Base-by-base conservation (phyloP, 2,329 filamentous ascomycete species). In the Chrysosporium keratinophilum region DNA sequence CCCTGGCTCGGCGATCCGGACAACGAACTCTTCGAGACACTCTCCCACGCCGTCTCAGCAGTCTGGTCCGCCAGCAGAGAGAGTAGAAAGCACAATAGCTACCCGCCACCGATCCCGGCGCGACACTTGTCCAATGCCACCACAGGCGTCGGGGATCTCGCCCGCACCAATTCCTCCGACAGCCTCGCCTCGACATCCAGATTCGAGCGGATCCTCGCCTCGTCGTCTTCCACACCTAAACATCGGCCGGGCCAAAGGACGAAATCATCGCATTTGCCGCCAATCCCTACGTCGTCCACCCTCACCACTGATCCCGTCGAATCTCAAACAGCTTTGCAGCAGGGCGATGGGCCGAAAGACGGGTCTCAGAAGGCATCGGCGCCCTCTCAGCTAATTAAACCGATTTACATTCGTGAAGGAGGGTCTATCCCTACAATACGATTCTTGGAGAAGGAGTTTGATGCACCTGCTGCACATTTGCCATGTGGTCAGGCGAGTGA, bases 401-500 rank as follows among this genome's bases (percentile, higher is more conserved):
- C 90, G 0, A 76, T 98, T 2, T 97, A 95, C 67, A 98, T 98
- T 61, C 81, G 93, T 9, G 93, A 98, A 70, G 93, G 93, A 11
- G 93, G 93, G 4, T 94, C 87, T 0, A 98, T 98, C 61, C 93
- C 93, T 0, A 88, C 88, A 0, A 97, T 97, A 54, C 77, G 93
- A 5, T 97, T 97, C 65, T 67, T 97, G 37, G 91, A 97, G 68
- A 95, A 95, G 72, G 88, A 95, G 63, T 96, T 97, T 65, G 78
- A 79, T 2, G 93, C 93, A 0, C 89, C 90, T 0, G 91, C 93
- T 0, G 91, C 91, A 0, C 90, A 97, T 68, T 71, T 98, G 34
- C 94, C 93, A 0, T 96, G 90, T 64, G 94, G 94, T 0, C 90
- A 96, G 70, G 89, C 91, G 11, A 96, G 88, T 62, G 93, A 98